Conservation (phyloP, 176 grass and related monocot genomes). For the Avena eriantha region DNA sequence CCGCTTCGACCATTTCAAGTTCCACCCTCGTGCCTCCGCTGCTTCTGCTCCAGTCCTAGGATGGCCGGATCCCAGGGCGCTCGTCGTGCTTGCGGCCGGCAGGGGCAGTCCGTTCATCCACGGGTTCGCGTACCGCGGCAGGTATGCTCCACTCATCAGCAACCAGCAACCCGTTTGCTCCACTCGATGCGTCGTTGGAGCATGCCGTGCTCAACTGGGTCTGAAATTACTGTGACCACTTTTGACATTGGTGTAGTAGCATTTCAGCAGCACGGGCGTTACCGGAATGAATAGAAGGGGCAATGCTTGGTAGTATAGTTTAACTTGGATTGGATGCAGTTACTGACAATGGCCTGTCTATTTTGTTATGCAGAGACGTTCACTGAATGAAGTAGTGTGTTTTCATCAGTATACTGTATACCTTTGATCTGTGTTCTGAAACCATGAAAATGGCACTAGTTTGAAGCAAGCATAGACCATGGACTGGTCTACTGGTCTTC, state of each 20-base stretch:
- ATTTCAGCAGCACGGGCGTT: neutral
- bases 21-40: neutral
- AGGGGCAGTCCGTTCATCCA: no score
- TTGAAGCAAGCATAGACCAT: neutral
- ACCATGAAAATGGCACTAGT: neutral
- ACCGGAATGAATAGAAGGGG: no score
- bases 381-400: neutral
- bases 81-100: no score
- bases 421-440: neutral
- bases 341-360: neutral
- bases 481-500: neutral
- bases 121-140: neutral
- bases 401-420: neutral
- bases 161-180: neutral
- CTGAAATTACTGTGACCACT: neutral
- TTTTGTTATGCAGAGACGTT: neutral
- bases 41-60: no score
- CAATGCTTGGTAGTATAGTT: no score
- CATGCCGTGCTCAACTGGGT: neutral
- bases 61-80: no score
- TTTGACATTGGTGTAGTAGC: neutral
- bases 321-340: no score
- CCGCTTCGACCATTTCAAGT: neutral
- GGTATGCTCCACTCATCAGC: neutral
- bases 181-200: neutral